Evolutionary conservation across 306 rosid genomes (phyloP), one percentile per base, ranked within the genome.

Genomic region (Cicer arietinum): DNA sequence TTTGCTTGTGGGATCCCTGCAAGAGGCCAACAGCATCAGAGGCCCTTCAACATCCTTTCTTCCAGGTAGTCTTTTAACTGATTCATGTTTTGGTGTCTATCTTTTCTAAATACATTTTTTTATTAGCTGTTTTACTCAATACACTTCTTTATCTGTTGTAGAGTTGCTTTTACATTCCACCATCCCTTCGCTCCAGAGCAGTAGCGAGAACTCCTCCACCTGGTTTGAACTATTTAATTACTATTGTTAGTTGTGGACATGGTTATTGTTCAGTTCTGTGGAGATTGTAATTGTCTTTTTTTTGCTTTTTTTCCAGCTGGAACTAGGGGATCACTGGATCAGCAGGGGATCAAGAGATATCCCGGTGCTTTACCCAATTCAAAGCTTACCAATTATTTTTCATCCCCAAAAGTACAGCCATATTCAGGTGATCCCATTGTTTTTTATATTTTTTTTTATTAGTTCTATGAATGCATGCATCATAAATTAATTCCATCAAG

Each of bases 21-120:
- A 92, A 85, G 85, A 95, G 99, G 87, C 99, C 99, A 63, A 75
- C 98, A 9, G 98, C 99, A 78, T 77, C 79, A 22, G 98, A 85
- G 87, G 97, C 90, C 74, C 99, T 95, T 72, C 99, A 92, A 72
- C 97, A 95, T 85, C 97, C 98, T 80, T 95, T 95, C 92, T 95
- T 95, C 67, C 96, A 92, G 93, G 99, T 90, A 48, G 11, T 20
- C 65, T 63, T 71, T 56, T 54, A 48, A 41, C 57, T 57, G 56
- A 25, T 77, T 77, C 30, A 6, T 13, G 14, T 62, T 37, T 69
- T 44, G 42, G 52, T 41, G 4, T 11, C 13, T 65, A 12, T 56
- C 22, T 61, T 30, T 52, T 37, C 63, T 64, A 18, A 14, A 22
- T 50, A 41, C 57, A 1, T 9, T 37, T 10, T 5, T 67, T 47